phyloP scores from a whole-genome alignment of 2,329 filamentous ascomycete species.

The Canariomyces notabilis region DNA sequence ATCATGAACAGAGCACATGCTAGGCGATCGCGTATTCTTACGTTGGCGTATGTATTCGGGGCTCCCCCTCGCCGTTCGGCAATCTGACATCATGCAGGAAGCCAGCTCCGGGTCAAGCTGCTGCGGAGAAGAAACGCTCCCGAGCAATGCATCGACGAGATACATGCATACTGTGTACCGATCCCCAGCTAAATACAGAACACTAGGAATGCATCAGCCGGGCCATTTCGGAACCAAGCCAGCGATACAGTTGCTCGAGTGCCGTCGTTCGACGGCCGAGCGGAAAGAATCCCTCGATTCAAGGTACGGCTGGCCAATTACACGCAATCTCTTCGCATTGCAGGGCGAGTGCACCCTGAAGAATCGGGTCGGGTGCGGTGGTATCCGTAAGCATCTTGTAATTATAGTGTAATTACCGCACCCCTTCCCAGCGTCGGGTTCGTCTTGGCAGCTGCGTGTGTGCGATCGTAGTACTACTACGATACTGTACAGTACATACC shows the following conservation, averaged over 20 bases:
- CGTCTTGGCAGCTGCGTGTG: too few relatives aligned
- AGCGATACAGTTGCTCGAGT: not conserved
- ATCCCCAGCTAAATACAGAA: too few relatives aligned
- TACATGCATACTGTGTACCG: too few relatives aligned
- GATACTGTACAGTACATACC: too few relatives aligned
- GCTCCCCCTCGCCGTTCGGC: not conserved
- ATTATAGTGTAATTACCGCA: too few relatives aligned
- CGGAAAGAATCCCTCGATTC: not conserved
- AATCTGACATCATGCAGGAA: constrained; percentile 4
- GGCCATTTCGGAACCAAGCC: not conserved
- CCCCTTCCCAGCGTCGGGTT: too few relatives aligned
- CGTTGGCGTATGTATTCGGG: not conserved
- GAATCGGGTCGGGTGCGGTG: constrained; percentile 13
- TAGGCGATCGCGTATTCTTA: not conserved
- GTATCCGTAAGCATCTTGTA: too few relatives aligned
- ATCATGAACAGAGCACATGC: not conserved
- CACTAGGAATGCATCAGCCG: constrained; percentile 1
- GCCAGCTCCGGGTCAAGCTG: not conserved
- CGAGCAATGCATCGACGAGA: not conserved
- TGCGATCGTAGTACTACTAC: too few relatives aligned
- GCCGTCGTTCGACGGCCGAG: not conserved
- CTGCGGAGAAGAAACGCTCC: not conserved
- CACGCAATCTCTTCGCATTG: constrained; percentile 5
- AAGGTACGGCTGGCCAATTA: not conserved
- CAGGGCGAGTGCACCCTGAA: constrained; percentile 10